Evolutionary conservation across 1,284 basidiomycete genomes (phyloP).

Genomic region (Tylopilus sp.): DNA sequence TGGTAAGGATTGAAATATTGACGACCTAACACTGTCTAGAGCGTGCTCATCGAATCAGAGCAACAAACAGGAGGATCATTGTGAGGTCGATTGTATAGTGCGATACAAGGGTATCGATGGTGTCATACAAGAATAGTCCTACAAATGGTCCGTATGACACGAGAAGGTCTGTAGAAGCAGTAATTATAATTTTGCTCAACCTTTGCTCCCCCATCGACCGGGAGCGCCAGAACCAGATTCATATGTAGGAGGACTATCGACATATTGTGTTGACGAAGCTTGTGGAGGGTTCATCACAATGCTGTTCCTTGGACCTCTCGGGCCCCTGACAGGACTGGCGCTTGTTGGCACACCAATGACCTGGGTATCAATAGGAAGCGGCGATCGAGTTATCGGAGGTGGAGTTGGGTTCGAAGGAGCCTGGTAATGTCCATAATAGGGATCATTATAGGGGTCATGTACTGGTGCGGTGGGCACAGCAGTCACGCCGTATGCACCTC

Average conservation of each 20-base stretch:
- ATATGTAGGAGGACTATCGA: constrained; percentile 64
- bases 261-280: constrained; percentile 35
- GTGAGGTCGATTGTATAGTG: constrained; percentile 9
- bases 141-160: constrained; percentile 20
- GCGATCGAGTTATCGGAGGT: constrained; percentile 31
- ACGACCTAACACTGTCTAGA: too few relatives aligned
- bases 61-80: neutral
- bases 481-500: constrained; percentile 54
- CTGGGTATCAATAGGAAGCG: constrained; percentile 36
- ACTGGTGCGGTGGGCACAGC: constrained; percentile 37
- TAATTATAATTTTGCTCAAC: constrained; percentile 15
- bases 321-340: constrained; percentile 43
- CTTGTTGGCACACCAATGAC: constrained; percentile 28
- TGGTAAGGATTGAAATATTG: neutral
- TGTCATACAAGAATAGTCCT: constrained; percentile 15
- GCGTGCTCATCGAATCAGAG: too few relatives aligned
- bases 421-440: constrained; percentile 31
- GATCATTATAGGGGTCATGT: constrained; percentile 24
- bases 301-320: constrained; percentile 33
- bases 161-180: neutral
- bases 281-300: constrained; percentile 26
- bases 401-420: constrained; percentile 18
- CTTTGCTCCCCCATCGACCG: constrained; percentile 52
- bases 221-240: constrained; percentile 51
- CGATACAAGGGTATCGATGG: constrained; percentile 28